Evolutionary conservation across 257 asterid species (phyloP), one percentile per base, ranked within the genome.

Genomic region (Verbascum thapsus): DNA sequence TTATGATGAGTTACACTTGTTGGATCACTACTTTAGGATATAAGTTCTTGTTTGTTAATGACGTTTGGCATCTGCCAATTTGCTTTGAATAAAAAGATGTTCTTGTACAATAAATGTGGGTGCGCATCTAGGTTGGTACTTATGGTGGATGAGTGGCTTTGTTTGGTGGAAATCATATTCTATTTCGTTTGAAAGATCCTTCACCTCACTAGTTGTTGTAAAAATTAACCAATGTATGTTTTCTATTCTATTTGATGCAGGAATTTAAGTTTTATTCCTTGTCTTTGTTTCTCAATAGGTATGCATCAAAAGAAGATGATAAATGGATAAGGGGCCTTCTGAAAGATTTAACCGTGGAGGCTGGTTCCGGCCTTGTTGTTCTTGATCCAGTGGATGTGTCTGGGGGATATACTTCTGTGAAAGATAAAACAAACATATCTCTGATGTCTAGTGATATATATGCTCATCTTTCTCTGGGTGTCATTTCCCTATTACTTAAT

Each of bases 351-450:
- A 83, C 84, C 6, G 76, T 92, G 54, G 99, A 92, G 74, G 91
- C 99, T 77, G 99, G 96, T 78, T 92, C 99, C 55, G 99, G 99
- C 63, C 95, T 92, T 60, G 63, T 87, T 67, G 85, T 92, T 69
- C 97, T 92, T 81, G 96, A 92, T 81, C 97, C 97, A n/a, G 85
- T 92, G 57, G 99, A 92, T 75, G 75, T 92, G 64, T 89, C 96
- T 52, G 96, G 90, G 58, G 99, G 97, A 79, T 89, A 82, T 81
- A 92, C 97, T 63, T 89, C 96, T 11, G 88, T 85, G 66, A 92
- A 90, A 81, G 99, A 89, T 59, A 92, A 89, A 81, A 87, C 88
- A 54, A 92, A 81, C 79, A 86, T 89, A 69, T 83, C 91, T 7
- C 41, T 89, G 23, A 62, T 78, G 80, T 83, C 95, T 56, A 77